Evolutionary conservation across 768 basidiomycete species (phyloP).

Genomic region (Amanita exitialis): DNA sequence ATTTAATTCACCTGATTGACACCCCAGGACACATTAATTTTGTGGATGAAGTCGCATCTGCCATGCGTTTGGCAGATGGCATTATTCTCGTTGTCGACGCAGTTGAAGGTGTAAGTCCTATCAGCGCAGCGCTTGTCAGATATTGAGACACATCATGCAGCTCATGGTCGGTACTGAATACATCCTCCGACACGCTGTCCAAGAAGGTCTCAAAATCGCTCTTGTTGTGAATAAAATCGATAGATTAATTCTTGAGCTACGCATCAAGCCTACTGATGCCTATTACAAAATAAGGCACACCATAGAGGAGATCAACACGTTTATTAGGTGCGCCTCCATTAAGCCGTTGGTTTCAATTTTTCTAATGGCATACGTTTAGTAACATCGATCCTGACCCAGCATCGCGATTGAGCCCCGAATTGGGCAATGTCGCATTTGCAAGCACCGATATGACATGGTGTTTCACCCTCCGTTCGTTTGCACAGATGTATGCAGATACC

Average conservation of each 20-base stretch:
- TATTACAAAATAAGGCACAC: conserved; percentile 99
- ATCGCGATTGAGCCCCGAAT: conserved; percentile 84
- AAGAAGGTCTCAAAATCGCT: conserved; percentile 83
- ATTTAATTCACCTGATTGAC: conserved; percentile 89
- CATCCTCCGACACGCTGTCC: conserved; percentile 80
- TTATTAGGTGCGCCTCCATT: conserved; percentile 63
- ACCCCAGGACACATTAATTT: conserved; percentile 99
- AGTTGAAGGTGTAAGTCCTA: conserved; percentile 81
- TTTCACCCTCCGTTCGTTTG: conserved; percentile 90
- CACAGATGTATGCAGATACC: conserved; percentile 91
- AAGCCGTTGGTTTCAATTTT: neutral
- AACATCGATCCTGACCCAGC: conserved; percentile 84
- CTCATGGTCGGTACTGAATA: conserved; percentile 90
- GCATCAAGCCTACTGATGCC: conserved; percentile 91
- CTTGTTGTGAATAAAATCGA: conserved; percentile 98
- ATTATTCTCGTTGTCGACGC: conserved; percentile 92
- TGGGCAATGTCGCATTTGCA: conserved; percentile 94
- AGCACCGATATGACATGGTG: conserved; percentile 98
- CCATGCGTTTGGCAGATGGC: conserved; percentile 83
- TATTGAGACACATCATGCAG: conserved; percentile 25
- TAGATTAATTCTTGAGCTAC: conserved; percentile 89
- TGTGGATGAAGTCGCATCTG: conserved; percentile 90
- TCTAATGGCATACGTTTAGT: conserved; percentile 22
- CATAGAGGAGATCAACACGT: conserved; percentile 95
- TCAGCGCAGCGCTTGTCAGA: conserved; percentile 6